These are phyloP conservation scores for Kodamaea sagamina DNA, from an alignment of 805 yeast species.

Conservation along the genomic window DNA sequence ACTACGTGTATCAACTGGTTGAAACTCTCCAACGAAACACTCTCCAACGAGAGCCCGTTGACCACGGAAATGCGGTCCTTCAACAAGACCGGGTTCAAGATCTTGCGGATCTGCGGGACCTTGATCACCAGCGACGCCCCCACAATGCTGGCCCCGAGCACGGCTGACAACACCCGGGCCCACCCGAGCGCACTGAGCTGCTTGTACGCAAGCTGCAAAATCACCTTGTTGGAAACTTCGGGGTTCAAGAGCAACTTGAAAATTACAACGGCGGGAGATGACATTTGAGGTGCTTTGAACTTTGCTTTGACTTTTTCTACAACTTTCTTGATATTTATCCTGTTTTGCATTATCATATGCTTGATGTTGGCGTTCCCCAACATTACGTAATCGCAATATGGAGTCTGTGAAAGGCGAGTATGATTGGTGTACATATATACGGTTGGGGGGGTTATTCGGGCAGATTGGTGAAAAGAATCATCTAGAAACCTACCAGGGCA, in stretches of 20 bases:
- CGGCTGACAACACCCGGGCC: slow-evolving; percentile 33
- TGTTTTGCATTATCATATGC: slow-evolving; percentile 6
- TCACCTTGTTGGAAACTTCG: slow-evolving; percentile 40
- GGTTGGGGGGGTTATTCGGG: no score
- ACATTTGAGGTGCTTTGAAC: slow-evolving; percentile 19
- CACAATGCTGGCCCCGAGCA: slow-evolving; percentile 37
- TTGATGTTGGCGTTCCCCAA: neutral
- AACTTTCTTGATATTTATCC: no score
- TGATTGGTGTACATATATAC: no score
- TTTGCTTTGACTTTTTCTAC: no score
- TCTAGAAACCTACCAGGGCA: no score
- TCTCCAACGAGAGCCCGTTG: slow-evolving; percentile 38
- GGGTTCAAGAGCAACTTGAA: slow-evolving; percentile 40
- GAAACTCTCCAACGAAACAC: slow-evolving; percentile 38
- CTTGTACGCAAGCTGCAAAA: slow-evolving; percentile 38
- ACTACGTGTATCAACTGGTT: slow-evolving; percentile 41
- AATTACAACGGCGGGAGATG: slow-evolving; percentile 30
- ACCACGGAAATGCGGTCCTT: slow-evolving; percentile 32
- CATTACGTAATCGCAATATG: neutral
- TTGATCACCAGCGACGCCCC: slow-evolving; percentile 41
- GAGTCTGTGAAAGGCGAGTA: neutral
- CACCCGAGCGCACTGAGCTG: slow-evolving; percentile 37
- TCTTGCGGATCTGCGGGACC: slow-evolving; percentile 43
- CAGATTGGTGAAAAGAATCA: no score
- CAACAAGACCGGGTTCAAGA: slow-evolving; percentile 28